These are phyloP conservation scores for Medicago lupulina DNA, from an alignment of 306 rosid genomes.

Conservation along the genomic window DNA sequence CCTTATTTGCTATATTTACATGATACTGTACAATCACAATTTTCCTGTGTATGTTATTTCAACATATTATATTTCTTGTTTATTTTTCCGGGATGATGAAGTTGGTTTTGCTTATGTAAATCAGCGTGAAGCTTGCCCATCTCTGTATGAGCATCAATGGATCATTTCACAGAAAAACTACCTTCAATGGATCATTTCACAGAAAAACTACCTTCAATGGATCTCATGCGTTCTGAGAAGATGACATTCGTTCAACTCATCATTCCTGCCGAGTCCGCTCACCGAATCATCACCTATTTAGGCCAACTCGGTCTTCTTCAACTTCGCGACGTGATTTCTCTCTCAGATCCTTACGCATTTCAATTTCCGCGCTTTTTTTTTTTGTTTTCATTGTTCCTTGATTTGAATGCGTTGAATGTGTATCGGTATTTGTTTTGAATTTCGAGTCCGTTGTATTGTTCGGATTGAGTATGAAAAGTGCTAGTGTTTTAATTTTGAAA, in stretches of 20 bases:
- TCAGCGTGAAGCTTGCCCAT: slow-evolving; percentile 88
- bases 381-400: slow-evolving; percentile 7
- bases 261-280: slow-evolving; percentile 94
- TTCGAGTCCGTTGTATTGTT: background rate
- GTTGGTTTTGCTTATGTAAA: slow-evolving; percentile 92
- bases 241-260: slow-evolving; percentile 97
- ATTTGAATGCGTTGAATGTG: background rate
- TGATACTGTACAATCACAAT: background rate
- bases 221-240: slow-evolving; percentile 99
- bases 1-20: slow-evolving; percentile 10
- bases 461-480: background rate
- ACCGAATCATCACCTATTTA: slow-evolving; percentile 85
- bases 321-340: slow-evolving; percentile 81
- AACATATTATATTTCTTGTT: slow-evolving; percentile 12
- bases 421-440: background rate
- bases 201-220: slow-evolving; percentile 77
- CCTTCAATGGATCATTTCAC: slow-evolving; percentile 71
- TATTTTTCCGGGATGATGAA: slow-evolving; percentile 71
- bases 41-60: background rate
- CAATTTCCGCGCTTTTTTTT: slow-evolving; percentile 4
- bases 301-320: slow-evolving; percentile 98
- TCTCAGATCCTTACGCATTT: slow-evolving; percentile 42
- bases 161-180: too few relatives aligned
- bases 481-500: slow-evolving; percentile 3
- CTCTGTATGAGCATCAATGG: slow-evolving; percentile 81